Percentiles rank a stretch among this genome's conserved stretches.
Conservation (phyloP, 306 rosid genomes). For the Citrullus mucosospermus region DNA sequence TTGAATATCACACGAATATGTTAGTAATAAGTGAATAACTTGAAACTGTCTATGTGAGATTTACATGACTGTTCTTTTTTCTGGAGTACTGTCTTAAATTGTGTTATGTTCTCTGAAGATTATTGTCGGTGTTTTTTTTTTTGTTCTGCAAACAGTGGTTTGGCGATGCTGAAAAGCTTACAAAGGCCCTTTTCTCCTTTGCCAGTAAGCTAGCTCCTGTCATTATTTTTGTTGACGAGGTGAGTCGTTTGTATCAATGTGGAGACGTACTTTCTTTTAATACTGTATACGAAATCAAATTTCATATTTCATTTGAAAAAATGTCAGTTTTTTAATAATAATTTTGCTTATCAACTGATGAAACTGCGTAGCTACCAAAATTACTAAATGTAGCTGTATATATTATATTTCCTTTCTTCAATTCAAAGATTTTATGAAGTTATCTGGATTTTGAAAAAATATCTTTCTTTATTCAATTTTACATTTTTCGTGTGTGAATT, state of each 20-base stretch:
- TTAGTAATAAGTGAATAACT: not conserved
- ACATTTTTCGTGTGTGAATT: not conserved
- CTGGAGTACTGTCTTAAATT: not conserved
- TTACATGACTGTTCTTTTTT: not conserved
- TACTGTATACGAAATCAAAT: not conserved
- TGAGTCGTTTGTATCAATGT: conserved; percentile 13
- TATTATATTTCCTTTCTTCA: not conserved
- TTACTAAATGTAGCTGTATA: not conserved
- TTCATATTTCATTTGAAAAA: not conserved
- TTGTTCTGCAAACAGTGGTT: conserved; percentile 63
- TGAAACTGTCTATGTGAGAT: not conserved
- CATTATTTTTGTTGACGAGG: conserved; percentile 95
- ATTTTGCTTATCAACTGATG: not conserved
- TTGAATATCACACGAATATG: not conserved
- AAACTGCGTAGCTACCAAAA: not conserved
- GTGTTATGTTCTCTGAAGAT: not conserved
- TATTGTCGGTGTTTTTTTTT: not conserved
- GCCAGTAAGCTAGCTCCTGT: conserved; percentile 98
- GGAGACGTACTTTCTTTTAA: not conserved
- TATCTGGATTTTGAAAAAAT: not conserved
- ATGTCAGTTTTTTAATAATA: not conserved
- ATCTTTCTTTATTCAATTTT: not conserved
- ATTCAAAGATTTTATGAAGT: not conserved
- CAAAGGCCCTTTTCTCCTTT: conserved; percentile 92
- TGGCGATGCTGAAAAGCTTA: conserved; percentile 98